Evolutionary conservation across 768 basidiomycete species (phyloP), one percentile per base, ranked within the genome.

Genomic region (Mycena floridula): DNA sequence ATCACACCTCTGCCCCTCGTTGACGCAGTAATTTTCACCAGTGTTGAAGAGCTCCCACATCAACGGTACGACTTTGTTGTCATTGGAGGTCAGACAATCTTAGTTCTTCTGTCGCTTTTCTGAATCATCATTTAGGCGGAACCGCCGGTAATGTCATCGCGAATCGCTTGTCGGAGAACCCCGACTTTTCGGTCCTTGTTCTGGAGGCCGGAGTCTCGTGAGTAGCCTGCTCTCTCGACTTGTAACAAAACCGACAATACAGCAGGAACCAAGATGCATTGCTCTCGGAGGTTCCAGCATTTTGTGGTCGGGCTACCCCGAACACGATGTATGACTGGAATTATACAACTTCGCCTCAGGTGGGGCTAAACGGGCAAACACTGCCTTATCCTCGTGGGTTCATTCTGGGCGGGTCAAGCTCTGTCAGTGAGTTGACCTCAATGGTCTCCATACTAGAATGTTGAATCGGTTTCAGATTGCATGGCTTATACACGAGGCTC

Each of bases 71-170:
- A 51, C 28, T 51, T 49, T 25, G 40, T 51, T 43, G 32, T 51
- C 25, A 18, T 51, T 27, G 50, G 50, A 40, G 49, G 49, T 50
- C 32, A 13, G 48, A 8, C 32, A 28, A n/a, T 15, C 12, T 18
- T 7, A 20, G 26, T 28, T 22, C 3, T 13, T 13, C 15, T 25
- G 12, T 24, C 7, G 12, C 22, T 18, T 16, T 9, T n/a, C n/a
- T n/a, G n/a, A n/a, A n/a, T n/a, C n/a, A n/a, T n/a, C n/a, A n/a
- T 30, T 13, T 23, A 51, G 50, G 46, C 15, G 50, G 50, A 30
- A 55, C 57, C 3, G 65, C 66, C 2, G 71, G 72, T 21, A 49
- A 68, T 23, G 65, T 65, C 3, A 49, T 73, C 18, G 71, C 70
- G 11, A 57, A 57, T 9, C 58, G 72, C 23, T 55, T 74, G 16